Evolutionary conservation across 805 yeast genomes (phyloP).

Genomic region (Barnettozyma populi): DNA sequence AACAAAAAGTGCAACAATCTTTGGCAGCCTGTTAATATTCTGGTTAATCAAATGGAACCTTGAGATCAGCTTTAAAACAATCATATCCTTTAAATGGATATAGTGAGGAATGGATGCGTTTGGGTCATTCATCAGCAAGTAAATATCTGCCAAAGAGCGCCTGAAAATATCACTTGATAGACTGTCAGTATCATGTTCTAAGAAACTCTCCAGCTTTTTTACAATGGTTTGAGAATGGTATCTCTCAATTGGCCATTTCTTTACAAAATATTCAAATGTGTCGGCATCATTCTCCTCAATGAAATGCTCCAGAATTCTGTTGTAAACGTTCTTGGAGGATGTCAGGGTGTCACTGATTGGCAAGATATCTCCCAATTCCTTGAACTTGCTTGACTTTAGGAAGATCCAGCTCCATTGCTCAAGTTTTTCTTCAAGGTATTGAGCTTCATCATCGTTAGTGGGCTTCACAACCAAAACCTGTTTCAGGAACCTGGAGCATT

Average conservation of each 20-base stretch:
- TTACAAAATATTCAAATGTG: constrained; percentile 38
- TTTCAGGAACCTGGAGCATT: constrained; percentile 46
- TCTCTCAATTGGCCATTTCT: constrained; percentile 13
- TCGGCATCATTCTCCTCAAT: constrained; percentile 14
- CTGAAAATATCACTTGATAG: constrained; percentile 32
- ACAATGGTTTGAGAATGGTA: constrained; percentile 50
- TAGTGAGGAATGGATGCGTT: constrained; percentile 60
- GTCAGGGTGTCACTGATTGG: constrained; percentile 41
- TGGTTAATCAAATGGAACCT: constrained; percentile 56
- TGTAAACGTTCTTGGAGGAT: constrained; percentile 35
- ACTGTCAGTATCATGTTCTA: background rate
- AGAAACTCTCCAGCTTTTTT: constrained; percentile 31
- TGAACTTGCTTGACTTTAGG: constrained; percentile 40
- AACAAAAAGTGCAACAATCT: constrained; percentile 41
- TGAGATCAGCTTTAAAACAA: constrained; percentile 52
- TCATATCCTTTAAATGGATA: constrained; percentile 46
- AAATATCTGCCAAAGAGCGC: constrained; percentile 44
- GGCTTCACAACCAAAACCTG: constrained; percentile 31
- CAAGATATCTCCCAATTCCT: constrained; percentile 43
- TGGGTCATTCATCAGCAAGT: constrained; percentile 53
- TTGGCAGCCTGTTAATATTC: constrained; percentile 45
- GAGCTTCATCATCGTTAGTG: constrained; percentile 10
- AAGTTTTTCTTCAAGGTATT: constrained; percentile 48
- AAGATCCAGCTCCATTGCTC: constrained; percentile 53
- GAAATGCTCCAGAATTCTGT: constrained; percentile 34